A percentile compares a stretch with the other conserved stretches of the same genome.
These are phyloP conservation scores for Chlamydomonas incerta DNA, from an alignment of 139 green algal genomes.

Conservation along the genomic window DNA sequence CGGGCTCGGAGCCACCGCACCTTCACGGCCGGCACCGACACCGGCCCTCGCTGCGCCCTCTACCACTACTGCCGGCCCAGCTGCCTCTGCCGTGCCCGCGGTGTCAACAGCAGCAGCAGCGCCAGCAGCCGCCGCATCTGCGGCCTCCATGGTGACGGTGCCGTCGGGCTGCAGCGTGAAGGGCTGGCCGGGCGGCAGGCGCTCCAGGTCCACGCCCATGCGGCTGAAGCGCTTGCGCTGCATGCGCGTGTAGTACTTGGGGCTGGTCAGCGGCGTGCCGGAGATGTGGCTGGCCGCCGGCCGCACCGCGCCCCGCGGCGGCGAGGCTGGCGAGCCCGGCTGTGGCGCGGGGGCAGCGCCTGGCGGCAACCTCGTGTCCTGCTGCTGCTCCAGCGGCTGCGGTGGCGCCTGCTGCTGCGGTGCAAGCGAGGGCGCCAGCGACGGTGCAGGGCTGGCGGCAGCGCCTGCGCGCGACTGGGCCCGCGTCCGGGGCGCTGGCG, in stretches of 20 bases:
- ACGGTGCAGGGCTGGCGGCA: not conserved
- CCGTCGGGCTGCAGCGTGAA: constrained; percentile 5
- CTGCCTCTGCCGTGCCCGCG: not conserved
- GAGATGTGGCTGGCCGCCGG: not conserved
- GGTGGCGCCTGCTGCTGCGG: not conserved
- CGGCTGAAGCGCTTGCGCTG: constrained; percentile 3
- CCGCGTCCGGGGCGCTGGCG: too few relatives aligned
- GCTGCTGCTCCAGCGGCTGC: not conserved
- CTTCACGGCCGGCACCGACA: not conserved
- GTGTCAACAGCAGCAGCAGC: not conserved
- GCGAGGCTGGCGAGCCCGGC: not conserved
- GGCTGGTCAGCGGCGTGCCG: constrained; percentile 21
- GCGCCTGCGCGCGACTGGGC: not conserved
- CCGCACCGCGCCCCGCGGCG: too few relatives aligned
- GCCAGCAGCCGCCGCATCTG: not conserved
- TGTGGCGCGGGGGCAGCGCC: too few relatives aligned
- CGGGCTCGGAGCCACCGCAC: not conserved
- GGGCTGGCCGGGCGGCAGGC: not conserved
- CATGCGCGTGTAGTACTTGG: constrained; percentile 23
- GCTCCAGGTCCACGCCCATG: constrained; percentile 12
- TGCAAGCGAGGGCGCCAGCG: not conserved
- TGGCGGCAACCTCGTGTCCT: not conserved
- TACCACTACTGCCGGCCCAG: not conserved
- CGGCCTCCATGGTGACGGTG: not conserved
- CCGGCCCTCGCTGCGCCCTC: not conserved